Percentiles rank a stretch among this genome's conserved stretches.
These are phyloP conservation scores for Arachis monticola DNA, from an alignment of 331 rosid genomes.

Conservation along the genomic window DNA sequence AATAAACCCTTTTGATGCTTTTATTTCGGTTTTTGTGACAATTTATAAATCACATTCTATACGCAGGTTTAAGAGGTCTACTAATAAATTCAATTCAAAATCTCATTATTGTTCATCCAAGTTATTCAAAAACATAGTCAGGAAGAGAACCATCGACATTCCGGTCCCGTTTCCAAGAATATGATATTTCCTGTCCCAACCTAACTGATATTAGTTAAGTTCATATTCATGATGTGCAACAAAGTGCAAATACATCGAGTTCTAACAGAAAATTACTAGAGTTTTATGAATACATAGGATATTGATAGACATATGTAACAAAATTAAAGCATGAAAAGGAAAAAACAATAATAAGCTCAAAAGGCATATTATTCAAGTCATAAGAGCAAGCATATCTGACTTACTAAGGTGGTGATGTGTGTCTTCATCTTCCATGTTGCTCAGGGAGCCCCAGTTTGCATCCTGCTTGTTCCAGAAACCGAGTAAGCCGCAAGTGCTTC, in stretches of 20 bases:
- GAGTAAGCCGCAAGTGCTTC: conserved; percentile 71
- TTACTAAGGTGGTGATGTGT: background rate
- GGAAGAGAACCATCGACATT: too few relatives aligned
- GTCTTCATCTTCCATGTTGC: conserved; percentile 57
- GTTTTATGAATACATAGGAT: conserved; percentile 38
- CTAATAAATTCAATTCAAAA: too few relatives aligned
- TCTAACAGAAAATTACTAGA: conserved; percentile 34
- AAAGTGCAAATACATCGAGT: conserved; percentile 22
- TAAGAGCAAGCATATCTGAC: background rate
- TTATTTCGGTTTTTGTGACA: too few relatives aligned
- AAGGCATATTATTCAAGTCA: conserved; percentile 35
- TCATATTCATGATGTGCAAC: conserved; percentile 36
- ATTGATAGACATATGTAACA: conserved; percentile 36
- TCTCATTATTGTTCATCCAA: too few relatives aligned
- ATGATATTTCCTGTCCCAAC: too few relatives aligned
- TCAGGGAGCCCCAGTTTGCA: conserved; percentile 66
- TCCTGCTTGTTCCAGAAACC: conserved; percentile 84
- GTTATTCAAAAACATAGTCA: too few relatives aligned
- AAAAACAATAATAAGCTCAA: conserved; percentile 6
- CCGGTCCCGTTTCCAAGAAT: too few relatives aligned
- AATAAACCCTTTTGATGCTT: too few relatives aligned
- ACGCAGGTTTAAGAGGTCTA: too few relatives aligned
- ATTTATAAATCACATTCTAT: too few relatives aligned
- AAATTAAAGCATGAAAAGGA: conserved; percentile 4
- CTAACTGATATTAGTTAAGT: background rate